These are phyloP conservation scores for Exophiala viscosa DNA, from an alignment of 2,329 filamentous ascomycete genomes.

Conservation along the genomic window DNA sequence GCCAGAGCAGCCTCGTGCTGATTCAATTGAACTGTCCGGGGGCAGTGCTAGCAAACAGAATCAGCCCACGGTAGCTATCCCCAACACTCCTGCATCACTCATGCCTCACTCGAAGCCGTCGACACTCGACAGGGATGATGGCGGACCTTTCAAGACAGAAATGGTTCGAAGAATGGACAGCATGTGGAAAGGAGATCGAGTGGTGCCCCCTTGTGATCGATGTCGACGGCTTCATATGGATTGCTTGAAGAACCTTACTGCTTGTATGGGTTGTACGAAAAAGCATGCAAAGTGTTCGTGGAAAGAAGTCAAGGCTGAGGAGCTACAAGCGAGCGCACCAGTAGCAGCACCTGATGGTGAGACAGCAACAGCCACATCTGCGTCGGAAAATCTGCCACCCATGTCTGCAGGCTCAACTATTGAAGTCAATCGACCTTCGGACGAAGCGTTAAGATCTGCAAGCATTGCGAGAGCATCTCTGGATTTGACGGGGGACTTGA, in stretches of 20 bases:
- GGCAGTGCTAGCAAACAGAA: conserved; percentile 7
- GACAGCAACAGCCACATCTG: conserved; percentile 13
- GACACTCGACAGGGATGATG: conserved; percentile 52
- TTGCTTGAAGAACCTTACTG: conserved; percentile 80
- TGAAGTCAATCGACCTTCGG: conserved; percentile 13
- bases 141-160: conserved; percentile 58
- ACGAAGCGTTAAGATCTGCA: conserved; percentile 3
- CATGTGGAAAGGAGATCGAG: conserved; percentile 67
- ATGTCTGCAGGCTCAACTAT: conserved; percentile 11
- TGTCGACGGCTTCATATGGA: conserved; percentile 76
- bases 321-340: conserved; percentile 42
- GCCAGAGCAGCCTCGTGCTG: conserved; percentile 18
- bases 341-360: conserved; percentile 25
- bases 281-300: conserved; percentile 87
- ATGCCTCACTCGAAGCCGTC: conserved; percentile 48
- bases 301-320: conserved; percentile 74
- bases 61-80: conserved; percentile 51
- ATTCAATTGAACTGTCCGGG: conserved; percentile 17
- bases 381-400: conserved; percentile 6
- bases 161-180: conserved; percentile 75
- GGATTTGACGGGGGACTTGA: conserved; percentile 8
- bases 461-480: conserved; percentile 16
- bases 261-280: conserved; percentile 81
- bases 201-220: conserved; percentile 78
- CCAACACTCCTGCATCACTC: conserved; percentile 52